A percentile compares a stretch with the other conserved stretches of the same genome.
These are phyloP conservation scores for Evernia prunastri DNA, from an alignment of 495 filamentous ascomycete genomes.

Conservation along the genomic window DNA sequence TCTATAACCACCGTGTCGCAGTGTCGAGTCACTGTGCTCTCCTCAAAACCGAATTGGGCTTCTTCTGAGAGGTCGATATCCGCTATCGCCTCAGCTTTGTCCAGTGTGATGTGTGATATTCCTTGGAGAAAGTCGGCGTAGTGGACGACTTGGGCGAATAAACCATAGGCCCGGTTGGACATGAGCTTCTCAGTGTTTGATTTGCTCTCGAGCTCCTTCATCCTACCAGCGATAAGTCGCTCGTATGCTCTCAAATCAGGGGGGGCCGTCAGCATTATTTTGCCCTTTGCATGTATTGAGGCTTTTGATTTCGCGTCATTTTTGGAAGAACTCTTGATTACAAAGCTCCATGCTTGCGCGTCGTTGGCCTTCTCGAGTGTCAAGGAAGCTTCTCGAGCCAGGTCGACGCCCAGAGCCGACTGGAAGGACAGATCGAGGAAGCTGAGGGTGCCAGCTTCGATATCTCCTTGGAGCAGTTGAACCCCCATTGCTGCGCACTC, in stretches of 20 bases:
- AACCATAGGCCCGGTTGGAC: constrained; percentile 24
- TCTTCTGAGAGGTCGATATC: constrained; percentile 19
- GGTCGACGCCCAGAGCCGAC: constrained; percentile 16
- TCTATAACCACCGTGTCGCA: constrained; percentile 31
- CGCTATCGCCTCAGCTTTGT: constrained; percentile 26
- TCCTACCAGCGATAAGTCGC: constrained; percentile 14
- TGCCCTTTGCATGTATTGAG: constrained; percentile 12
- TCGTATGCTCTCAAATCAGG: constrained; percentile 16
- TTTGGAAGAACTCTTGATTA: constrained; percentile 11
- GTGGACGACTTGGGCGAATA: constrained; percentile 29
- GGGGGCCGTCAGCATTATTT: constrained; percentile 1
- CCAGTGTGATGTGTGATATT: constrained; percentile 27
- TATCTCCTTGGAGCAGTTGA: constrained; percentile 8
- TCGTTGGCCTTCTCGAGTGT: constrained; percentile 5
- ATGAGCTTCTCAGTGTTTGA: constrained; percentile 12
- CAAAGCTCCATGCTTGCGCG: constrained; percentile 9
- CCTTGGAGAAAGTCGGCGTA: constrained; percentile 28
- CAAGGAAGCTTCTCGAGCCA: constrained; percentile 8
- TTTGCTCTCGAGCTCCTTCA: constrained; percentile 9
- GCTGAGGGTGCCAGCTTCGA: constrained; percentile 3
- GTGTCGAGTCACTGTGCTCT: constrained; percentile 25
- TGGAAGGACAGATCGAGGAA: constrained; percentile 20
- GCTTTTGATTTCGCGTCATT: constrained; percentile 5
- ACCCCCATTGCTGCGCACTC: constrained; percentile 27
- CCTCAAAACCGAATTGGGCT: constrained; percentile 10